These are phyloP conservation scores for Ocimum tenuiflorum DNA, from an alignment of 257 asterid genomes.

Conservation along the genomic window DNA sequence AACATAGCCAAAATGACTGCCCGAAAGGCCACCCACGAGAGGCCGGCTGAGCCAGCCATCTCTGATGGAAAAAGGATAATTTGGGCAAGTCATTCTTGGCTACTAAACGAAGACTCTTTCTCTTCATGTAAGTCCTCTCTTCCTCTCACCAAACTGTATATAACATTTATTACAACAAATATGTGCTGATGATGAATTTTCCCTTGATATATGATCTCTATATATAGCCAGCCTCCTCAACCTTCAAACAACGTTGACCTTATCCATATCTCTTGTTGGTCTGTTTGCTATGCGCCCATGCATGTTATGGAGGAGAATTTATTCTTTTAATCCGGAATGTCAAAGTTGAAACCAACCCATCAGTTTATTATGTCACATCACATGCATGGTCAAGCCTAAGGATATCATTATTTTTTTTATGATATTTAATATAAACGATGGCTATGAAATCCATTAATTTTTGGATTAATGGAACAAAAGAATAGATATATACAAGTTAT, in stretches of 20 bases:
- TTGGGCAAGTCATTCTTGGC: conserved; percentile 32
- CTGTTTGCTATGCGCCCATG: not conserved
- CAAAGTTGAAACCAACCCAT: too few species aligned
- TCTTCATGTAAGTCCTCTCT: conserved; percentile 21
- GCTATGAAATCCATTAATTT: too few species aligned
- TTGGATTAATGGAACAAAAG: too few species aligned
- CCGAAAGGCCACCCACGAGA: not conserved
- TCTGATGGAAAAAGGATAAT: not conserved
- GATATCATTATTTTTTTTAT: too few species aligned
- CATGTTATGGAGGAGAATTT: not conserved
- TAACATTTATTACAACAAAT: not conserved
- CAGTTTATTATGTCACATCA: too few species aligned
- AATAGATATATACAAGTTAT: too few species aligned
- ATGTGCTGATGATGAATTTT: not conserved
- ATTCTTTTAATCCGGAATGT: not conserved
- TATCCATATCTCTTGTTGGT: not conserved
- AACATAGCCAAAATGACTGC: conserved; percentile 23
- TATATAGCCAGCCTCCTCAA: not conserved
- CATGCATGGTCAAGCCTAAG: too few species aligned
- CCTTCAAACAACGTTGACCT: not conserved
- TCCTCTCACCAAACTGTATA: not conserved
- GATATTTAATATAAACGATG: too few species aligned
- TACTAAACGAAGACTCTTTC: conserved; percentile 13
- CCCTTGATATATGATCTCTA: not conserved
- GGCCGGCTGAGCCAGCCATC: not conserved